Percentiles rank a stretch among this genome's conserved stretches.
Evolutionary conservation across 257 asterid species (phyloP).

Genomic region (Solanum gandarillasii): DNA sequence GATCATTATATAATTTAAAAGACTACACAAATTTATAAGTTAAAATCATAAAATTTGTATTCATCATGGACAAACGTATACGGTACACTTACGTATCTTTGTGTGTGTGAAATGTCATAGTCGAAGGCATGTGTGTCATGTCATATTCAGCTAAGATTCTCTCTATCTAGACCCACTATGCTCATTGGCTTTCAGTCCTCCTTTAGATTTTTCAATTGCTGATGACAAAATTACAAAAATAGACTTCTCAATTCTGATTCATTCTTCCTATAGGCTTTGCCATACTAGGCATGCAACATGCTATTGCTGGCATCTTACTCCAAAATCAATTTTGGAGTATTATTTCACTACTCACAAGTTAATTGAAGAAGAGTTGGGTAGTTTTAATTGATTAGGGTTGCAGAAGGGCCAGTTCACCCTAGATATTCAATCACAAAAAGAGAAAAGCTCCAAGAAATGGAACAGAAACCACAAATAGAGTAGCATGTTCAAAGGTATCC

Average conservation of each 20-base stretch:
- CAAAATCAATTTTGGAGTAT: background rate
- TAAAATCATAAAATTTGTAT: too few species aligned
- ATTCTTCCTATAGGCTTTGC: background rate
- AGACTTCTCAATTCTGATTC: background rate
- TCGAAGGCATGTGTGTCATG: conserved; percentile 33
- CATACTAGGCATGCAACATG: background rate
- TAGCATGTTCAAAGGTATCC: background rate
- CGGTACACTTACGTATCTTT: background rate
- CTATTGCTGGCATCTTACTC: background rate
- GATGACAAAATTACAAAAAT: conserved; percentile 1
- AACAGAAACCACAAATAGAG: background rate
- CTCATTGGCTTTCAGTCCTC: background rate
- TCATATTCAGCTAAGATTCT: conserved; percentile 30
- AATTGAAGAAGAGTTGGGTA: background rate
- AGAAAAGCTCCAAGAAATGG: conserved; percentile 1
- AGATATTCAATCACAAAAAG: conserved; percentile 4
- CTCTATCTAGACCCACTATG: conserved; percentile 11
- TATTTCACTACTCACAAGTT: background rate
- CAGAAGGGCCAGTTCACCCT: conserved; percentile 1
- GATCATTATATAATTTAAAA: background rate
- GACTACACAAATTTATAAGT: background rate
- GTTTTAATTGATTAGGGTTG: background rate
- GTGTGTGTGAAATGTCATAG: conserved; percentile 14
- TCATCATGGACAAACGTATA: background rate
- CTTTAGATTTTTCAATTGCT: conserved; percentile 6